phyloP scores from a whole-genome alignment of 164 flowering plant genomes.

The Piper betle region DNA sequence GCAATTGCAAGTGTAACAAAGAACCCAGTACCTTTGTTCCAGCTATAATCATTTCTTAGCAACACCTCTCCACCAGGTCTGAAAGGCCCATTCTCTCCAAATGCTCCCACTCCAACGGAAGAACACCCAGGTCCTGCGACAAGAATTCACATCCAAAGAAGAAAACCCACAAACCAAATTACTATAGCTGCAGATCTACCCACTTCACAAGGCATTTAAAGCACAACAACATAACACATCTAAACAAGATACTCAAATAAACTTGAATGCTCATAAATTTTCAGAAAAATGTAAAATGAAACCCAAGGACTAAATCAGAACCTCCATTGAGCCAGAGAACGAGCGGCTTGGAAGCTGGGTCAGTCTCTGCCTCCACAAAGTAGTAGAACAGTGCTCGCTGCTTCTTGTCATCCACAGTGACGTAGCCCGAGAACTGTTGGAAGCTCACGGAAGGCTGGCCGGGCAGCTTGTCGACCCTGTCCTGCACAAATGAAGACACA shows the following conservation, averaged over 20 bases:
- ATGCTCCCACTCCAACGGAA: constrained; percentile 37
- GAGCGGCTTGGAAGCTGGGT: constrained; percentile 53
- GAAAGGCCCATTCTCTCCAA: constrained; percentile 44
- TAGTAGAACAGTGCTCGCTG: constrained; percentile 58
- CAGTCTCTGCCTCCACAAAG: constrained; percentile 55
- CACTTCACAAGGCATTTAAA: too few species aligned
- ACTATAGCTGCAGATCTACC: too few species aligned
- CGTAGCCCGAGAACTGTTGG: constrained; percentile 59
- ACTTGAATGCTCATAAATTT: too few species aligned
- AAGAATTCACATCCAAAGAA: too few species aligned
- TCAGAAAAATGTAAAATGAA: too few species aligned
- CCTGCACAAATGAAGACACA: constrained; percentile 14
- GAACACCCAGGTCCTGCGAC: constrained; percentile 45
- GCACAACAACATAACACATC: too few species aligned
- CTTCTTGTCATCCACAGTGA: constrained; percentile 34
- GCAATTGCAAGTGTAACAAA: too few species aligned
- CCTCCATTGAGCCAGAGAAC: constrained; percentile 86
- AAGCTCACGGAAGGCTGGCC: constrained; percentile 59
- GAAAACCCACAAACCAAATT: too few species aligned
- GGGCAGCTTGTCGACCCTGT: constrained; percentile 33
- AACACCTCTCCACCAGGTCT: constrained; percentile 30
- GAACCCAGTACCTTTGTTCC: constrained; percentile 31
- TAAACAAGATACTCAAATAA: too few species aligned
- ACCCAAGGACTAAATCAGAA: constrained; percentile 3
- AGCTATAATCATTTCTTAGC: constrained; percentile 35